These are phyloP conservation scores for Amanita thiersii DNA, from an alignment of 768 basidiomycete species.

Conservation along the genomic window DNA sequence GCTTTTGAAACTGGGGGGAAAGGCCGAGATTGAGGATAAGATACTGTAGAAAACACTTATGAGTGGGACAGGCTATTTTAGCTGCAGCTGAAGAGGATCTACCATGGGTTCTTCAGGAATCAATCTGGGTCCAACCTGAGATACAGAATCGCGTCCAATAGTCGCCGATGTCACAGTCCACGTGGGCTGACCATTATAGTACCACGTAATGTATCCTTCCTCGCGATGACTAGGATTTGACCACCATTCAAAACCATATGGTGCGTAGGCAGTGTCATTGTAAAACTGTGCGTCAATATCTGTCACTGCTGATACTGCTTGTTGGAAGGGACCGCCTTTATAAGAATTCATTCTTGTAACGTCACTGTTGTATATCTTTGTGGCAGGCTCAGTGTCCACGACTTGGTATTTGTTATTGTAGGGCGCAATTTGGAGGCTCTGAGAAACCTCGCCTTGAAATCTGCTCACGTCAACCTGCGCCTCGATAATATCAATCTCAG, in stretches of 20 bases:
- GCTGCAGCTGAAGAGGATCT: slow-evolving; percentile 17
- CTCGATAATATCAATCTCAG: slow-evolving; percentile 93
- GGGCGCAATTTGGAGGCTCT: slow-evolving; percentile 75
- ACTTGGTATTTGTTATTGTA: slow-evolving; percentile 66
- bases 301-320: slow-evolving; percentile 64
- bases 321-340: slow-evolving; percentile 63
- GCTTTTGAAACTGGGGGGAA: slow-evolving; percentile 65
- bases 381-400: slow-evolving; percentile 41
- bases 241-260: slow-evolving; percentile 79
- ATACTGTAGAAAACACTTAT: slow-evolving; percentile 36
- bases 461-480: slow-evolving; percentile 54
- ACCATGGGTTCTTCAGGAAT: slow-evolving; percentile 95
- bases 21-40: slow-evolving; percentile 83
- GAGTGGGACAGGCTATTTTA: slow-evolving; percentile 1
- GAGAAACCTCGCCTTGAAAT: slow-evolving; percentile 62
- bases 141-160: slow-evolving; percentile 54
- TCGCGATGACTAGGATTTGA: slow-evolving; percentile 56
- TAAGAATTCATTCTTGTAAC: slow-evolving; percentile 58
- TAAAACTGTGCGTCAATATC: slow-evolving; percentile 50
- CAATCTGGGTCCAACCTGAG: slow-evolving; percentile 55
- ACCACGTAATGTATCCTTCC: slow-evolving; percentile 85
- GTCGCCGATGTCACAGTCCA: slow-evolving; percentile 68
- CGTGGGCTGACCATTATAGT: slow-evolving; percentile 49
- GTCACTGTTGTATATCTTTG: slow-evolving; percentile 41
- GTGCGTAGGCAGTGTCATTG: slow-evolving; percentile 40